Percentiles rank a stretch among this genome's conserved stretches.
These are phyloP conservation scores for Amaranthus palmeri DNA, from an alignment of 148 eudicot species.

Conservation along the genomic window DNA sequence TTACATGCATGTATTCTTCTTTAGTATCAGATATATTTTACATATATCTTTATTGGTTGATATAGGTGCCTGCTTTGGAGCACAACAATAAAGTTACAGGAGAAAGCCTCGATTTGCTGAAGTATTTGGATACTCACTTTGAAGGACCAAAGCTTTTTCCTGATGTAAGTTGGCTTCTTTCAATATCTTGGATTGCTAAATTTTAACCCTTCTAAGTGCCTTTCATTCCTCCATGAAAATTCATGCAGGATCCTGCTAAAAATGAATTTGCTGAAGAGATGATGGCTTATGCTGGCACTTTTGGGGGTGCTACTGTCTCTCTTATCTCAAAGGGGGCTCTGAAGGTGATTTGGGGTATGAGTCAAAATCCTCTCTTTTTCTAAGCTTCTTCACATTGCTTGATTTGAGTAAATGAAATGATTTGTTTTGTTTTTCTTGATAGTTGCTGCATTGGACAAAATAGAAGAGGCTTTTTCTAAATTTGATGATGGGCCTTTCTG, in stretches of 20 bases:
- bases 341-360: conserved; percentile 51
- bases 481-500: conserved; percentile 80
- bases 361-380: not conserved
- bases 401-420: not conserved
- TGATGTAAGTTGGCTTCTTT: conserved; percentile 18
- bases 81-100: conserved; percentile 37
- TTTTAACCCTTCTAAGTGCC: not conserved
- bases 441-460: conserved; percentile 62
- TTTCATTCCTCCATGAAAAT: not conserved
- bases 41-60: not conserved
- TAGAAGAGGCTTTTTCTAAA: conserved; percentile 66
- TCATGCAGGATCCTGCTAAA: conserved; percentile 57
- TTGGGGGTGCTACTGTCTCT: conserved; percentile 29
- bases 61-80: conserved; percentile 41
- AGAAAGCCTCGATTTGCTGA: conserved; percentile 39
- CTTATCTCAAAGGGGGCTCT: conserved; percentile 44
- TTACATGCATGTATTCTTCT: too few species aligned
- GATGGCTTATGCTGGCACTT: conserved; percentile 40
- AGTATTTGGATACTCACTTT: conserved; percentile 36
- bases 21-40: conserved; percentile 17
- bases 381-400: not conserved
- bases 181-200: not conserved
- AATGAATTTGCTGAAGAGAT: conserved; percentile 67
- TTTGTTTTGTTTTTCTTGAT: conserved; percentile 3
- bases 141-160: conserved; percentile 44